phyloP scores from a whole-genome alignment of 306 rosid genomes.

The Malus sieversii region DNA sequence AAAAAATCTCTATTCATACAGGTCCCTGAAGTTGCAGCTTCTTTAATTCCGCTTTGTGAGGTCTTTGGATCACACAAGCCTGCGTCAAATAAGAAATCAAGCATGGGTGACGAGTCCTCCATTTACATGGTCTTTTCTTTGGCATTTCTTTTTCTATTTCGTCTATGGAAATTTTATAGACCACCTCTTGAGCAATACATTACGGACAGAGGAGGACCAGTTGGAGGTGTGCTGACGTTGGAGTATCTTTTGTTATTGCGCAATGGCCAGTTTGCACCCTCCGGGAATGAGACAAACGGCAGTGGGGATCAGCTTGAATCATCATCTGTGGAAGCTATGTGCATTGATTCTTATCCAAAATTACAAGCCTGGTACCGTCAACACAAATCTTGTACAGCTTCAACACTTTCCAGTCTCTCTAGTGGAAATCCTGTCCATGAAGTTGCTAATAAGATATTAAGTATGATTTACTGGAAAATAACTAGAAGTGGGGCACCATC shows the following conservation, averaged over 20 bases:
- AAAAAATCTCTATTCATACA: slow-evolving; percentile 25
- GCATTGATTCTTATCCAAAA: slow-evolving; percentile 62
- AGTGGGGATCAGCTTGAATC: slow-evolving; percentile 27
- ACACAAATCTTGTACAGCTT: slow-evolving; percentile 58
- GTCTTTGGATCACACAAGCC: slow-evolving; percentile 66
- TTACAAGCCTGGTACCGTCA: slow-evolving; percentile 64
- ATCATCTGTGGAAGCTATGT: slow-evolving; percentile 31
- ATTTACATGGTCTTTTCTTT: slow-evolving; percentile 59
- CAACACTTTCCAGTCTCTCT: slow-evolving; percentile 53
- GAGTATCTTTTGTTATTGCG: slow-evolving; percentile 66
- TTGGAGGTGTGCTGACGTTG: slow-evolving; percentile 47
- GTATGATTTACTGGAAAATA: slow-evolving; percentile 63
- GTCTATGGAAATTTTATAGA: slow-evolving; percentile 69
- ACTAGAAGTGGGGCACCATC: slow-evolving; percentile 41
- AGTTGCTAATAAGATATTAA: slow-evolving; percentile 53
- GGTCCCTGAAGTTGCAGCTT: slow-evolving; percentile 68
- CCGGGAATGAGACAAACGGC: slow-evolving; percentile 32
- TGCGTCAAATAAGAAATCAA: slow-evolving; percentile 21
- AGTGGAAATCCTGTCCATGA: slow-evolving; percentile 58
- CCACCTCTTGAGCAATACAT: slow-evolving; percentile 59
- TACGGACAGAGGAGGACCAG: slow-evolving; percentile 47
- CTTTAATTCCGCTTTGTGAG: slow-evolving; percentile 69
- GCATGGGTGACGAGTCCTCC: slow-evolving; percentile 44
- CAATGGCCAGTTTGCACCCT: slow-evolving; percentile 33
- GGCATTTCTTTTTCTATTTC: slow-evolving; percentile 67